phyloP scores from a whole-genome alignment of 495 filamentous ascomycete genomes.

The Cercophora scortea region DNA sequence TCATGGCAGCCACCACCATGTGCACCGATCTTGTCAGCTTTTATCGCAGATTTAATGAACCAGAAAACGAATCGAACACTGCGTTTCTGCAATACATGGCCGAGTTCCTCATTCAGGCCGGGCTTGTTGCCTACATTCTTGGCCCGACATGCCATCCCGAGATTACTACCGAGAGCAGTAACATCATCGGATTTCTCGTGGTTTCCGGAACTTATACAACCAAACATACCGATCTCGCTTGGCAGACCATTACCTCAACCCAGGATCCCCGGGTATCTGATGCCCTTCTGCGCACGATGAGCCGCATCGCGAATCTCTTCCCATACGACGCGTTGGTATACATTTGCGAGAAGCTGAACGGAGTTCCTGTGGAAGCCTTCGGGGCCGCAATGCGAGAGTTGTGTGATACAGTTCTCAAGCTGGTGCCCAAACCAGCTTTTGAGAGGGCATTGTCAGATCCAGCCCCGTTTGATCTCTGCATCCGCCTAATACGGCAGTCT shows the following conservation, averaged over 20 bases:
- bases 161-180: constrained; percentile 70
- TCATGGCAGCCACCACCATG: constrained; percentile 63
- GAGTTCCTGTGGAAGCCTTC: constrained; percentile 54
- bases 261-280: constrained; percentile 78
- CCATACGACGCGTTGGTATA: constrained; percentile 51
- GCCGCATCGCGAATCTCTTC: constrained; percentile 54
- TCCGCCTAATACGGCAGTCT: constrained; percentile 62
- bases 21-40: constrained; percentile 59
- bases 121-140: constrained; percentile 76
- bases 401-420: constrained; percentile 31
- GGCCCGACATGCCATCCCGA: constrained; percentile 89
- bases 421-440: constrained; percentile 8
- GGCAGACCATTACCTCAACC: constrained; percentile 74
- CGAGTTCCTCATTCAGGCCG: constrained; percentile 53
- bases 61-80: constrained; percentile 30
- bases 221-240: constrained; percentile 71
- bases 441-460: constrained; percentile 8
- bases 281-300: constrained; percentile 71
- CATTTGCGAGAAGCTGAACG: constrained; percentile 64
- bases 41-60: constrained; percentile 42
- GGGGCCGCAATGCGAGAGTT: constrained; percentile 49
- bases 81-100: constrained; percentile 58
- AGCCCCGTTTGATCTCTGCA: constrained; percentile 48
- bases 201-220: constrained; percentile 67
- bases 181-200: constrained; percentile 83